Percentiles rank a stretch among this genome's conserved stretches.
Evolutionary conservation across 345 rosid species (phyloP).

Genomic region (Murraya koenigii): DNA sequence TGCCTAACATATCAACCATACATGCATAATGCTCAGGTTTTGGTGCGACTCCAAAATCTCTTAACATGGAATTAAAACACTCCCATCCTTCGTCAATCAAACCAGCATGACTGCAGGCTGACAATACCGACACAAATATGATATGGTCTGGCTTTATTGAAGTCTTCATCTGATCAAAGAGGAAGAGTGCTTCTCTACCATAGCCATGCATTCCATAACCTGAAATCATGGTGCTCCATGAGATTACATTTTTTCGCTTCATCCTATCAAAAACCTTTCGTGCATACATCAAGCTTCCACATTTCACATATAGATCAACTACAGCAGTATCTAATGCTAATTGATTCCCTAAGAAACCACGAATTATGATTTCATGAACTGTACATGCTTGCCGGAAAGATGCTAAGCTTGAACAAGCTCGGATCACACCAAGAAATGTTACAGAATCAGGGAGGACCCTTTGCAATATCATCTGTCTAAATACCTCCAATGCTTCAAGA

Average conservation of each 20-base stretch:
- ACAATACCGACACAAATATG: conserved; percentile 43
- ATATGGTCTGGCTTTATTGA: conserved; percentile 43
- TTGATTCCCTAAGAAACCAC: conserved; percentile 14
- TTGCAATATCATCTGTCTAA: conserved; percentile 16
- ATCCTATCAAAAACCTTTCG: conserved; percentile 40
- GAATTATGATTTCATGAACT: conserved; percentile 18
- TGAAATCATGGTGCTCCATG: conserved; percentile 55
- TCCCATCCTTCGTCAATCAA: conserved; percentile 50
- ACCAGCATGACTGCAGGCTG: conserved; percentile 55
- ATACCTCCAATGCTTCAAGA: conserved; percentile 25
- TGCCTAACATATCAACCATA: conserved; percentile 53
- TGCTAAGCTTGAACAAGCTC: conserved; percentile 28
- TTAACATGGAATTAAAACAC: conserved; percentile 43
- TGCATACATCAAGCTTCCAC: conserved; percentile 42
- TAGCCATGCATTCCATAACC: conserved; percentile 52
- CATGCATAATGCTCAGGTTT: conserved; percentile 44
- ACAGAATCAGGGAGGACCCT: conserved; percentile 24
- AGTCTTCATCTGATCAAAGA: conserved; percentile 45
- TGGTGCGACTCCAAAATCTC: conserved; percentile 38
- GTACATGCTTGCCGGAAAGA: conserved; percentile 24
- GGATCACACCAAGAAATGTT: conserved; percentile 28
- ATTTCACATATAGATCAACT: conserved; percentile 40
- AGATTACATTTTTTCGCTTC: conserved; percentile 35
- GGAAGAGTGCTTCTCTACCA: conserved; percentile 36
- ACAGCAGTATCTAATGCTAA: conserved; percentile 27